Evolutionary conservation across 208 protist species (phyloP).

Genomic region (Leishmania major): DNA sequence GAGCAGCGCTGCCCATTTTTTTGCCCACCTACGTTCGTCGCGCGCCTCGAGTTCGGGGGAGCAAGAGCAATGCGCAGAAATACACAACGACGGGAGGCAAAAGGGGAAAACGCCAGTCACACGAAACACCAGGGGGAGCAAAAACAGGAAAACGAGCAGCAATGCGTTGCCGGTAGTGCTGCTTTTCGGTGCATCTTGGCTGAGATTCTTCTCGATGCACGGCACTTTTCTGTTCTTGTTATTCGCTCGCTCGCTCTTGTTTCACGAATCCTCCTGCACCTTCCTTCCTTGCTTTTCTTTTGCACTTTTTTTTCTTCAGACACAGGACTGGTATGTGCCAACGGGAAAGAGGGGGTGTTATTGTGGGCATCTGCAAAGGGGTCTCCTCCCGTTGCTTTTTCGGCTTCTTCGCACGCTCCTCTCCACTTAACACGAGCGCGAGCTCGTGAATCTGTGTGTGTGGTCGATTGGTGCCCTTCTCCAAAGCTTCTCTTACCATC

Average conservation of each 20-base stretch:
- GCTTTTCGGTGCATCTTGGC: neutral
- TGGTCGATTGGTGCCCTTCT: too few species aligned
- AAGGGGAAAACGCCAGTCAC: neutral
- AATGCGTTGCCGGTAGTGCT: conserved; percentile 6
- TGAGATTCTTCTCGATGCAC: neutral
- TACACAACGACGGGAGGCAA: neutral
- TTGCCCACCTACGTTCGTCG: neutral
- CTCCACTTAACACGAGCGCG: neutral
- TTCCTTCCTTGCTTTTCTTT: neutral
- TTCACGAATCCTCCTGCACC: neutral
- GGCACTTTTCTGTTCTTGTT: neutral
- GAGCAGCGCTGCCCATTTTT: neutral
- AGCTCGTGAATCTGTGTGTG: neutral
- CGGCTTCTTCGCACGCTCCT: neutral
- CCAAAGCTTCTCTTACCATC: too few species aligned
- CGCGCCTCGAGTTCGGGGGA: neutral
- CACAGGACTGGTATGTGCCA: neutral
- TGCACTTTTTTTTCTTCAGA: neutral
- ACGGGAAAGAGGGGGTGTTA: neutral
- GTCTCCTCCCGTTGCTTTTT: neutral
- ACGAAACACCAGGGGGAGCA: conserved; percentile 14
- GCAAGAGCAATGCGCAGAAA: neutral
- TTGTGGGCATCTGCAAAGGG: neutral
- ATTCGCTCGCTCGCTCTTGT: neutral
- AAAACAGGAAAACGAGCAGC: conserved; percentile 19